Evolutionary conservation across 352 stramenopile species (phyloP).

Genomic region (Stramenopiles sp.): DNA sequence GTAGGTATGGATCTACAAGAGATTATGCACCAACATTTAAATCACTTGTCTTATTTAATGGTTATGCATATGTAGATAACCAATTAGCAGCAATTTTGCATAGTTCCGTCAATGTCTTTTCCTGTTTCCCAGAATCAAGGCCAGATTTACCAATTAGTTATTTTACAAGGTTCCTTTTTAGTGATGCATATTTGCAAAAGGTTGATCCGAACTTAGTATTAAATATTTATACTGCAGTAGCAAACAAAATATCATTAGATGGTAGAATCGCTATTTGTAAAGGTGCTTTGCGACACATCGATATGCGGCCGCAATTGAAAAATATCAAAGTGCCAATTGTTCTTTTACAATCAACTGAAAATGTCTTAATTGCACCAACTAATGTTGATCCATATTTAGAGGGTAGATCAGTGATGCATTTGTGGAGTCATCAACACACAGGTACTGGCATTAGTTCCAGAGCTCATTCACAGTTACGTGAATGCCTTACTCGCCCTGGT

Average conservation of each 20-base stretch:
- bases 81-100: slow-evolving; percentile 49
- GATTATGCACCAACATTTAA: slow-evolving; percentile 31
- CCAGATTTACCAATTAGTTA: slow-evolving; percentile 62
- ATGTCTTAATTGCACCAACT: slow-evolving; percentile 50
- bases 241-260: slow-evolving; percentile 64
- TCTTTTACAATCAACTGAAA: slow-evolving; percentile 61
- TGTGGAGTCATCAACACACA: slow-evolving; percentile 20
- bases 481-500: slow-evolving; percentile 10
- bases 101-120: slow-evolving; percentile 49
- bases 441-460: slow-evolving; percentile 1
- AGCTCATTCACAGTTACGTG: no score
- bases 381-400: slow-evolving; percentile 70
- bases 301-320: slow-evolving; percentile 32
- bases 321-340: slow-evolving; percentile 46
- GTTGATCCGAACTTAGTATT: slow-evolving; percentile 59
- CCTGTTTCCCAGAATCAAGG: slow-evolving; percentile 41
- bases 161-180: slow-evolving; percentile 72
- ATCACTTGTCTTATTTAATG: slow-evolving; percentile 46
- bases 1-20: slow-evolving; percentile 31
- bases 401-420: slow-evolving; percentile 34
- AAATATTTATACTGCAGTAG: slow-evolving; percentile 73
- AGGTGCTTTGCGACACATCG: slow-evolving; percentile 45
- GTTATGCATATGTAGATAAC: slow-evolving; percentile 45
- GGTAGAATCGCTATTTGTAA: slow-evolving; percentile 50
- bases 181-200: slow-evolving; percentile 51